Percentiles rank a stretch among this genome's conserved stretches.
phyloP scores from a whole-genome alignment of 129 eudicot species.

The Helianthus tuberosus region DNA sequence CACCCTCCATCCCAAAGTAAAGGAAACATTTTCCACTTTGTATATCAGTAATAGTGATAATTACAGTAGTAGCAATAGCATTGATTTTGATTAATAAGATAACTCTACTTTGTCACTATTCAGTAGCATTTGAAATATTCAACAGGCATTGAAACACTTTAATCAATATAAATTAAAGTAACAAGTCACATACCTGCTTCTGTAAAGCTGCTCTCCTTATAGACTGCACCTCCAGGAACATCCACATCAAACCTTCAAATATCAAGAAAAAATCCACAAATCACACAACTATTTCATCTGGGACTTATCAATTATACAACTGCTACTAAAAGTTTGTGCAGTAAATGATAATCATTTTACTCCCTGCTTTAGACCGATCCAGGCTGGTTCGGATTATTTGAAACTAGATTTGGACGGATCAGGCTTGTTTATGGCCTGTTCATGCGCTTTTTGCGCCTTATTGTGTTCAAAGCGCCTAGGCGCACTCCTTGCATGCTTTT shows the following conservation, averaged over 20 bases:
- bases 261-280: constrained; percentile 11
- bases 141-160: not conserved
- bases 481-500: too few relatives aligned
- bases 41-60: not conserved
- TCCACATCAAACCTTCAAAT: constrained; percentile 88
- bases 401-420: too few relatives aligned
- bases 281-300: not conserved
- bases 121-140: not conserved
- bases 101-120: not conserved
- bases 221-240: constrained; percentile 89
- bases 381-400: too few relatives aligned
- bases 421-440: too few relatives aligned
- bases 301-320: not conserved
- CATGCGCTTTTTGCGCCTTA: too few relatives aligned
- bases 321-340: not conserved
- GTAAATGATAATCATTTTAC: constrained; percentile 6
- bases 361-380: not conserved
- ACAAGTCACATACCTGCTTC: constrained; percentile 69
- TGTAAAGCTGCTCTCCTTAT: constrained; percentile 91
- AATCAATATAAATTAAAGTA: not conserved
- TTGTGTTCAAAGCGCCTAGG: too few relatives aligned
- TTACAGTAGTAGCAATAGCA: not conserved
- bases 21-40: not conserved
- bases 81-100: not conserved
- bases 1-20: constrained; percentile 11